Conservation (phyloP, 768 basidiomycete genomes). For the Exidia glandulosa region DNA sequence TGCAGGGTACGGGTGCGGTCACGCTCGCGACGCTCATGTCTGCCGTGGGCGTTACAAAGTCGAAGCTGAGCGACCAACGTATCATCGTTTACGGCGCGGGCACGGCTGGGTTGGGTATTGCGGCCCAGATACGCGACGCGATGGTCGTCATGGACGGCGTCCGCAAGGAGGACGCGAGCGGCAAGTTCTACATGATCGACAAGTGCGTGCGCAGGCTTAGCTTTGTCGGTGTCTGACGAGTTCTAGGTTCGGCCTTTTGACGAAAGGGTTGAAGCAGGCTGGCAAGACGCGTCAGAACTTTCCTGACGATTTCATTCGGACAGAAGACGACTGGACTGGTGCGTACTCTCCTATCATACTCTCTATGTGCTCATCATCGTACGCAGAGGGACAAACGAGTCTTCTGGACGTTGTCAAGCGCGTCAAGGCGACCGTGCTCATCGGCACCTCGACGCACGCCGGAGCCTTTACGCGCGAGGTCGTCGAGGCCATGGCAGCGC, state of each 20-base stretch:
- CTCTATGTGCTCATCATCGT: neutral
- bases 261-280: slow-evolving; percentile 31
- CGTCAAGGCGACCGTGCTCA: slow-evolving; percentile 70
- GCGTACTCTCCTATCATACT: too few relatives aligned
- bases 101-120: slow-evolving; percentile 73
- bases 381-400: slow-evolving; percentile 29
- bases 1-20: slow-evolving; percentile 75
- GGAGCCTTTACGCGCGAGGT: slow-evolving; percentile 73
- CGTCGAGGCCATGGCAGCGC: slow-evolving; percentile 54
- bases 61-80: slow-evolving; percentile 59
- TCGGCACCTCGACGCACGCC: slow-evolving; percentile 71
- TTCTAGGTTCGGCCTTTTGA: slow-evolving; percentile 43
- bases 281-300: slow-evolving; percentile 35
- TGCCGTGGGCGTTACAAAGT: slow-evolving; percentile 54
- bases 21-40: slow-evolving; percentile 60
- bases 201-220: slow-evolving; percentile 9
- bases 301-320: slow-evolving; percentile 40
- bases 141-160: slow-evolving; percentile 21
- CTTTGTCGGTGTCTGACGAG: neutral
- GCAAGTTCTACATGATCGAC: slow-evolving; percentile 65
- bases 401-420: slow-evolving; percentile 61
- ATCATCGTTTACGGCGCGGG: slow-evolving; percentile 74
- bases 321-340: slow-evolving; percentile 26
- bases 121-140: slow-evolving; percentile 15
- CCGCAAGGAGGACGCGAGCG: slow-evolving; percentile 45